Evolutionary conservation across 139 green algal genomes (phyloP).

Genomic region (Chlamydomonas eustigma): DNA sequence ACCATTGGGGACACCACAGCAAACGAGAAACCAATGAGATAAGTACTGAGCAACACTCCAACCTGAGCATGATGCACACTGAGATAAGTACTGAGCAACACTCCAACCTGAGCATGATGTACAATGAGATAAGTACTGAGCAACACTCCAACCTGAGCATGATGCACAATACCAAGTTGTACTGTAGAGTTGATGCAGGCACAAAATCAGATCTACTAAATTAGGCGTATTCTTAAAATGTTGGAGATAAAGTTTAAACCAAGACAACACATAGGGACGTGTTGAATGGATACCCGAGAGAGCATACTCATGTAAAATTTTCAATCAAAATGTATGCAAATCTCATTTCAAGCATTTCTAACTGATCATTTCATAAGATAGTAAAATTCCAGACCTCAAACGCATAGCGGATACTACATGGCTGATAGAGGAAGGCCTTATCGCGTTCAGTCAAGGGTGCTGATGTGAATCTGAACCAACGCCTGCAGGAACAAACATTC

Average conservation of each 20-base stretch:
- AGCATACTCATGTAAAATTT: too few species aligned
- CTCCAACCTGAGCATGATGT: background rate
- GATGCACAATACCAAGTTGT: too few species aligned
- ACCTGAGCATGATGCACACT: background rate
- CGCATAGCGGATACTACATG: background rate
- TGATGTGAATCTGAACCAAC: background rate
- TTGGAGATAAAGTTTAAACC: too few species aligned
- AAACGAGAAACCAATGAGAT: slow-evolving; percentile 21
- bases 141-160: background rate
- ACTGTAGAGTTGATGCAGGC: too few species aligned
- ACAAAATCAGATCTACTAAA: too few species aligned
- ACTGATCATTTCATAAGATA: too few species aligned
- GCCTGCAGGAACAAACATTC: background rate
- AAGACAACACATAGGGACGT: too few species aligned
- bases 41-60: background rate
- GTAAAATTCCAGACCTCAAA: background rate
- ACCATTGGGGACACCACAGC: slow-evolving; percentile 66
- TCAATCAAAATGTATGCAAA: too few species aligned
- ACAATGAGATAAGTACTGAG: background rate
- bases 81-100: background rate
- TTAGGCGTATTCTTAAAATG: too few species aligned
- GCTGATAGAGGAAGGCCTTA: slow-evolving; percentile 22
- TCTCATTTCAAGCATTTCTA: too few species aligned
- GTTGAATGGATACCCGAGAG: too few species aligned
- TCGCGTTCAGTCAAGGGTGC: slow-evolving; percentile 10